phyloP scores from a whole-genome alignment of 768 basidiomycete genomes.

The Suillus luteus region DNA sequence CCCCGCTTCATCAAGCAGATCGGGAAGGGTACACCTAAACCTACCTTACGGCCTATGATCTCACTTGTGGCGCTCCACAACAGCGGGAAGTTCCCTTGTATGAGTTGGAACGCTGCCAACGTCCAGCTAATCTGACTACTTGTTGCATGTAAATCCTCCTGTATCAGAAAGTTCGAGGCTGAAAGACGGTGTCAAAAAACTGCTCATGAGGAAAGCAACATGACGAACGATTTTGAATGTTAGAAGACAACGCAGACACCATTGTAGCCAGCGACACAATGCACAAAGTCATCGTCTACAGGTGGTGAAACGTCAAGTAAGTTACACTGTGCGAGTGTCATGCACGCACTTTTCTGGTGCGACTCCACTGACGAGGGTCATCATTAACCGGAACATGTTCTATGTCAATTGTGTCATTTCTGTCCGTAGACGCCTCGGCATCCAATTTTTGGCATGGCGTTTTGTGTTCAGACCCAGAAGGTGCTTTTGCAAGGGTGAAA shows the following conservation, averaged over 20 bases:
- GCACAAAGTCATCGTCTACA: constrained; percentile 28
- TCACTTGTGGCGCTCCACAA: constrained; percentile 73
- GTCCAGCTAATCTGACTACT: constrained; percentile 64
- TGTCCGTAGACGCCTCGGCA: not conserved
- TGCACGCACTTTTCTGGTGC: constrained; percentile 50
- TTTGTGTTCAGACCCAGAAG: not conserved
- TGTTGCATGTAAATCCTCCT: constrained; percentile 59
- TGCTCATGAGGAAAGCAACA: not conserved
- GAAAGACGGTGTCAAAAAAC: not conserved
- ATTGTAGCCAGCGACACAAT: constrained; percentile 30
- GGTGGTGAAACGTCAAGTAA: not conserved
- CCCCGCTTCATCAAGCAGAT: not conserved
- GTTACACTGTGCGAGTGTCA: not conserved
- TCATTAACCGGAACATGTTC: constrained; percentile 48
- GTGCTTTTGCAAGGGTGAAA: not conserved
- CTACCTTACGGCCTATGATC: constrained; percentile 71
- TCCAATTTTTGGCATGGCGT: not conserved
- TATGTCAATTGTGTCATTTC: constrained; percentile 29
- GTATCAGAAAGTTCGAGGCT: constrained; percentile 68
- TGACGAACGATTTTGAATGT: constrained; percentile 32
- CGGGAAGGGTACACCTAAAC: constrained; percentile 15
- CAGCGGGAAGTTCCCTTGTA: constrained; percentile 70
- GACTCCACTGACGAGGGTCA: constrained; percentile 64
- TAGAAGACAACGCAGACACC: constrained; percentile 24
- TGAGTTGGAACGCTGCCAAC: constrained; percentile 67